Evolutionary conservation across 108 stramenopile species (phyloP), one percentile per base, ranked within the genome.

Genomic region (Pseudonitzschia pungens): DNA sequence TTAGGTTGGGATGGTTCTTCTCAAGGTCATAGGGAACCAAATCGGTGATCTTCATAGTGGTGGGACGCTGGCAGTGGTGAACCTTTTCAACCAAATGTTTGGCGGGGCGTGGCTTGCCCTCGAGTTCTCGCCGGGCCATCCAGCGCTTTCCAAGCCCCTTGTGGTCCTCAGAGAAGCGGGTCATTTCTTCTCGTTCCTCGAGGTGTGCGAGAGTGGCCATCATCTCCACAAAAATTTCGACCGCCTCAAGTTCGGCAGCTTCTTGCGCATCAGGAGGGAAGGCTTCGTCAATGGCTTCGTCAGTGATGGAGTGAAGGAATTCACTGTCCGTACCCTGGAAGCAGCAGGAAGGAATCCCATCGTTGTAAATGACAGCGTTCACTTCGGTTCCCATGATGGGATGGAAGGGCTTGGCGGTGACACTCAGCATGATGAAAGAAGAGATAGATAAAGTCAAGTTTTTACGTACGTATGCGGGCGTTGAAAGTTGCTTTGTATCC

Each of bases 241-340:
- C 71, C 16, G 76, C 84, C 54, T 87, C 86, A 15, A 87, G 74
- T 62, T 87, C 86, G 27, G 86, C 84, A 14, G 82, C 86, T 42
- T 87, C 86, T 51, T 77, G 41, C 9, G 86, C 83, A 14, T 70
- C 51, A 21, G 86, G 86, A 44, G 82, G 83, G 71, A 81, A 86
- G 5, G 67, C 72, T 56, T 86, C 86, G 65, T 87, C 86, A 22
- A 87, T 41, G 22, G 74, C 66, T 51, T 84, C 83, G 57, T 87
- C 86, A 15, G 73, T 51, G 53, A 84, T 82, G 33, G 65, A 67
- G 24, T 76, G 66, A 12, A 87, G 56, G 36, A 84, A 70, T 10
- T 82, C 75, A 33, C 63, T 42, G 22, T 72, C 71, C 26, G 77
- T 48, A 18, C 64, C 69, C 45, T 57, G 31, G 15, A 78, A 52